Percentiles rank a stretch among this genome's conserved stretches.
These are phyloP conservation scores for Saksenaea vasiformis DNA, from an alignment of 371 early-diverging fungal species.

Conservation along the genomic window DNA sequence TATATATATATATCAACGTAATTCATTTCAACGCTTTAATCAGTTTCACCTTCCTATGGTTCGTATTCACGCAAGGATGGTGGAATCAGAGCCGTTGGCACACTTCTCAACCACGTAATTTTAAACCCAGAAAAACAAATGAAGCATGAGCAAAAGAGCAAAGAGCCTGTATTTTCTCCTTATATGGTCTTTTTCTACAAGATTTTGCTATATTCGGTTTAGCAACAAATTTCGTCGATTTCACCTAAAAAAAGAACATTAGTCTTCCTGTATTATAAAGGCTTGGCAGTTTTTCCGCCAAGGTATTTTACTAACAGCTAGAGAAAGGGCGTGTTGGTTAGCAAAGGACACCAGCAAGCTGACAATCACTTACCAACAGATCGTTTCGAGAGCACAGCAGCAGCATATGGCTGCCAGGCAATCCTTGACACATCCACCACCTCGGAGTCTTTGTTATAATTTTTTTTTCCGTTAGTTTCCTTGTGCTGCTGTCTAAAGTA, in stretches of 20 bases:
- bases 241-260: slow-evolving; percentile 15
- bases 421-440: slow-evolving; percentile 43
- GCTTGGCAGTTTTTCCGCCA: no score
- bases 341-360: background rate
- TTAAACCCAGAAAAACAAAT: no score
- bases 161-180: background rate
- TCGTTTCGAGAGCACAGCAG: slow-evolving; percentile 34
- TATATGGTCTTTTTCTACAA: background rate
- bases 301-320: slow-evolving; percentile 13
- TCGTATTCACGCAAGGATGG: no score
- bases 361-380: slow-evolving; percentile 21
- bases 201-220: slow-evolving; percentile 10
- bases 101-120: no score
- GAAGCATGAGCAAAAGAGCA: no score
- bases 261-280: background rate
- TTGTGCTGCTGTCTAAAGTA: background rate
- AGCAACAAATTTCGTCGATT: slow-evolving; percentile 30
- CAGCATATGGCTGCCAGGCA: slow-evolving; percentile 39
- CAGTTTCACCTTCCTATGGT: no score
- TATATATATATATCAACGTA: no score
- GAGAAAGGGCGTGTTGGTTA: background rate
- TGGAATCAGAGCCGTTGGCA: no score
- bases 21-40: no score
- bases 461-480: background rate
- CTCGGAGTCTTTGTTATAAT: slow-evolving; percentile 23